Conservation (phyloP, 306 rosid genomes). For the Dryas octopetala region DNA sequence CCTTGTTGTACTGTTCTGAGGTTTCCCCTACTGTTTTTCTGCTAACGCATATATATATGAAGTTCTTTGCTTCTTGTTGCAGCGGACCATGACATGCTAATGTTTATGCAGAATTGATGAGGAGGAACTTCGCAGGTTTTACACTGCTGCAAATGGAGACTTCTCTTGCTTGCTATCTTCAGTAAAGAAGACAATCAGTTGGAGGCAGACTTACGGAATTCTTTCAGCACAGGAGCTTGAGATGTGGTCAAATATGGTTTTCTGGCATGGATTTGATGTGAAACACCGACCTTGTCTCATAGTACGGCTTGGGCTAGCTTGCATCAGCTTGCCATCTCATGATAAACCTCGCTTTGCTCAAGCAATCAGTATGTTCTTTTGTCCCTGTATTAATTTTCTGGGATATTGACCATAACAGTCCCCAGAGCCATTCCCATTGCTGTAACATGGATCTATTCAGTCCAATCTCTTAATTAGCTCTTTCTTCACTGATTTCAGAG, state of each 20-base stretch:
- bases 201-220: conserved; percentile 75
- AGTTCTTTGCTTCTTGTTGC: conserved; percentile 38
- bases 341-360: conserved; percentile 77
- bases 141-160: conserved; percentile 61
- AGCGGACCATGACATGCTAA: conserved; percentile 48
- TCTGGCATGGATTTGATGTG: conserved; percentile 83
- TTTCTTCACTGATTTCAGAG: neutral
- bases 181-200: conserved; percentile 68
- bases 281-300: conserved; percentile 70
- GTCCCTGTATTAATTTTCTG: conserved; percentile 10
- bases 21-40: conserved; percentile 19
- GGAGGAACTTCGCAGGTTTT: conserved; percentile 74
- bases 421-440: neutral
- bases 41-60: conserved; percentile 34
- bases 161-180: conserved; percentile 61
- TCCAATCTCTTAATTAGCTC: neutral
- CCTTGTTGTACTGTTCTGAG: neutral
- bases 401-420: neutral
- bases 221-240: conserved; percentile 74
- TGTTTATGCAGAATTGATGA: conserved; percentile 75
- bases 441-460: neutral
- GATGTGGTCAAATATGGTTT: conserved; percentile 77
- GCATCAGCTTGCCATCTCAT: conserved; percentile 52
- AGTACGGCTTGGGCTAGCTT: conserved; percentile 78
- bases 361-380: conserved; percentile 66